These are phyloP conservation scores for Monoraphidium neglectum DNA, from an alignment of 139 green algal species.

Conservation along the genomic window DNA sequence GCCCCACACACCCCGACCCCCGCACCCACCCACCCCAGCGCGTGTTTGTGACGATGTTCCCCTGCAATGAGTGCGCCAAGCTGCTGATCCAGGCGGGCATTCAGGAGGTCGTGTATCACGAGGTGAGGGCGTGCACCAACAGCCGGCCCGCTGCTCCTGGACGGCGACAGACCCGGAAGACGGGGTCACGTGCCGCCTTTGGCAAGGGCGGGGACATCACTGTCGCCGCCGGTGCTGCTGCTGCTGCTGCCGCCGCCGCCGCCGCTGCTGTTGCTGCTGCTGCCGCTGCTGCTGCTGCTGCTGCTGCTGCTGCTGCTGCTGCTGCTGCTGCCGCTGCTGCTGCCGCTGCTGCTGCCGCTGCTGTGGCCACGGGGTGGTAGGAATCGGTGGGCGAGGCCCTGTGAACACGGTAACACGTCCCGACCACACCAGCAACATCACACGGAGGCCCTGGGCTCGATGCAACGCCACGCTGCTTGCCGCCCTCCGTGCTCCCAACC, in stretches of 20 bases:
- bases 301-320: slow-evolving; percentile 4
- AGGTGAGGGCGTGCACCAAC: slow-evolving; percentile 46
- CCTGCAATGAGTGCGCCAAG: slow-evolving; percentile 99
- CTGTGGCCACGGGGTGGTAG: neutral
- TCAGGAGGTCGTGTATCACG: slow-evolving; percentile 87
- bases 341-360: neutral
- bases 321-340: neutral
- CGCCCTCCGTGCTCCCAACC: too few relatives aligned
- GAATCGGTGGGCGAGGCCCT: neutral
- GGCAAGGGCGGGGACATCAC: slow-evolving; percentile 5
- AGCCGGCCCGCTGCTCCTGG: neutral
- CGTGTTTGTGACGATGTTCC: slow-evolving; percentile 99
- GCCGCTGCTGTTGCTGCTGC: neutral
- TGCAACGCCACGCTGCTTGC: too few relatives aligned
- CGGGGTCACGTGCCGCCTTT: slow-evolving; percentile 7
- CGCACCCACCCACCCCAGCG: slow-evolving; percentile 40
- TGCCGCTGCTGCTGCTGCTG: slow-evolving; percentile 13
- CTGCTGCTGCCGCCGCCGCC: neutral
- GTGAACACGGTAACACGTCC: too few relatives aligned
- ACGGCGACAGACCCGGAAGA: neutral
- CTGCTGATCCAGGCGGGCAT: slow-evolving; percentile 98
- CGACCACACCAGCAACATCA: too few relatives aligned
- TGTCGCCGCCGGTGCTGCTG: slow-evolving; percentile 4
- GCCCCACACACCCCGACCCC: neutral
- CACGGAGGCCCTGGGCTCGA: too few relatives aligned